These are phyloP conservation scores for Nakaseomyces glabratus DNA, from an alignment of 1,139 yeast genomes.

Conservation along the genomic window DNA sequence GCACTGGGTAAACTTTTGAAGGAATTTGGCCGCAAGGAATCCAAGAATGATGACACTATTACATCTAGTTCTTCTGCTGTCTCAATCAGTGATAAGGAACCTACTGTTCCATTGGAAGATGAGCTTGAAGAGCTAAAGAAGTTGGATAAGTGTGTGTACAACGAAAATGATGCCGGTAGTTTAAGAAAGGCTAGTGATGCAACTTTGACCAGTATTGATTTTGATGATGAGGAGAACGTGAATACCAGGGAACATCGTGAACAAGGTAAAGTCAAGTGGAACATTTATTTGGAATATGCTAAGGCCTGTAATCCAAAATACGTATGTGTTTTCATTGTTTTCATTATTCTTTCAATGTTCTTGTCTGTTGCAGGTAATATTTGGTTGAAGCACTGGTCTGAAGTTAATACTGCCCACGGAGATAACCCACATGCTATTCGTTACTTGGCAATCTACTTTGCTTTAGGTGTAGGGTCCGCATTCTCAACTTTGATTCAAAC, in stretches of 20 bases:
- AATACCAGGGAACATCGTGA: conserved; percentile 66
- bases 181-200: conserved; percentile 67
- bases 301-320: conserved; percentile 75
- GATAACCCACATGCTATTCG: conserved; percentile 59
- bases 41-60: conserved; percentile 12
- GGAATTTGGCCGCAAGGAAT: conserved; percentile 61
- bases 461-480: conserved; percentile 62
- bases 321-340: conserved; percentile 48
- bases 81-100: conserved; percentile 18
- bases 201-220: conserved; percentile 39
- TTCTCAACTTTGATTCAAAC: conserved; percentile 58
- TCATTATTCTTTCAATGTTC: conserved; percentile 48
- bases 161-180: conserved; percentile 34
- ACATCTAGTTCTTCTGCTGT: conserved; percentile 11
- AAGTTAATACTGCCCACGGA: conserved; percentile 62
- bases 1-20: conserved; percentile 53
- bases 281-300: conserved; percentile 73
- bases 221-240: conserved; percentile 39
- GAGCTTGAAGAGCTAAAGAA: conserved; percentile 33
- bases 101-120: conserved; percentile 24
- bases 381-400: conserved; percentile 98
- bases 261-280: conserved; percentile 92
- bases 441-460: conserved; percentile 69
- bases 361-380: conserved; percentile 60
- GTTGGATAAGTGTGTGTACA: conserved; percentile 23